phyloP scores from a whole-genome alignment of 768 basidiomycete species.

The Jaapia argillacea region DNA sequence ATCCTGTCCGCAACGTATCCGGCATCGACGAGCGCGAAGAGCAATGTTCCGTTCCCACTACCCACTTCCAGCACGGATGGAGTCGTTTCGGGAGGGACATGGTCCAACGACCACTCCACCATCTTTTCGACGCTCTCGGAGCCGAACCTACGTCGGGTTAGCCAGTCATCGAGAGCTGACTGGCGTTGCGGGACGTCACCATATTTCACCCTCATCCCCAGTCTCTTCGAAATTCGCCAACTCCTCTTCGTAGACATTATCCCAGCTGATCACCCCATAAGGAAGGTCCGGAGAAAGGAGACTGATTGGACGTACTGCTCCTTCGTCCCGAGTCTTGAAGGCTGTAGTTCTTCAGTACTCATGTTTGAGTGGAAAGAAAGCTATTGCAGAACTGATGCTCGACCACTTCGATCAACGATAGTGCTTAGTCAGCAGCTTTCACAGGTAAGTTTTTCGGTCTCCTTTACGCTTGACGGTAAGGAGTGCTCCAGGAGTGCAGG shows the following conservation, averaged over 20 bases:
- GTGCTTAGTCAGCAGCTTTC: conserved; percentile 7
- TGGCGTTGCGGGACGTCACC: no score
- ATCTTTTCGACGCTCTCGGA: conserved; percentile 67
- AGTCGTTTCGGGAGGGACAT: conserved; percentile 36
- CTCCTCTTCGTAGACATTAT: conserved; percentile 63
- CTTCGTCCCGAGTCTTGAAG: conserved; percentile 74
- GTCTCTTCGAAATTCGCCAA: conserved; percentile 64
- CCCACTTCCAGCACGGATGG: conserved; percentile 69
- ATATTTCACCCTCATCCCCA: conserved; percentile 80
- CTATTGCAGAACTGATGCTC: conserved; percentile 8
- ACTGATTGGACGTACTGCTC: conserved; percentile 45
- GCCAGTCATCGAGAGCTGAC: background rate
- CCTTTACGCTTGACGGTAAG: no score
- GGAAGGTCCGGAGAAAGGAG: background rate
- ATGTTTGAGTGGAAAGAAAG: conserved; percentile 12
- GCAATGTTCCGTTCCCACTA: conserved; percentile 68
- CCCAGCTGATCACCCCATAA: conserved; percentile 46
- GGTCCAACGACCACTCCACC: conserved; percentile 57
- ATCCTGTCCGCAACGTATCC: conserved; percentile 47
- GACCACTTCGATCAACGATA: conserved; percentile 6
- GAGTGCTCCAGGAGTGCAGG: no score
- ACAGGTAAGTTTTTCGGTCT: no score
- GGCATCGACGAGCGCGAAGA: conserved; percentile 60
- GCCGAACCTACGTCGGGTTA: conserved; percentile 56
- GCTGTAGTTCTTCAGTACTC: conserved; percentile 37